Base-by-base conservation (phyloP, 164 flowering plant genomes). In the Magnolia changhungtana region DNA sequence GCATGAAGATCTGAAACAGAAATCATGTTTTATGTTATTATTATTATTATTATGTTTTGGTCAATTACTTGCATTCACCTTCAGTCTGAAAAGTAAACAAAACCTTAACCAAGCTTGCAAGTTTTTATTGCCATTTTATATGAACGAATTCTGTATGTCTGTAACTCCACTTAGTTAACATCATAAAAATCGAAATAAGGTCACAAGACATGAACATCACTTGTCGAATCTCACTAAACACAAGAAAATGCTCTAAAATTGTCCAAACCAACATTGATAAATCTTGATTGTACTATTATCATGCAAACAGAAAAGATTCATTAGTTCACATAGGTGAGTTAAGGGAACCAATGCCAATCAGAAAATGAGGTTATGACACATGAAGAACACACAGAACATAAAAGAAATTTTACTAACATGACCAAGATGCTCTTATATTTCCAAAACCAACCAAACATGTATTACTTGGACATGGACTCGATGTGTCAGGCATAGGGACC, bases 1-100 rank as follows among this genome's bases (percentile, higher is more conserved):
- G 19, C 8, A 37, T 16, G 66, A 27, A 73, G 69, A 71, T 75
- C 74, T 70, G 77, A 71, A 75, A 63, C 49, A 11, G 51, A 72
- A 50, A 23, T 18, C 14, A 21, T 21, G 4, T 71, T 49, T 20
- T 71, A 16, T 16, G 24, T 18, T 11, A 1, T 31, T 8, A 31
- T n/a, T 11, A 66, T 11, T 27, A 27, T 52, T 52, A 8, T 8
- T 8, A 52, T 52, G 9, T 52, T 52, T 13, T 55, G 13, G 18
- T 55, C 61, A 68, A 31, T 24, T 37, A 72, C 63, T 50, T 72
- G 59, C 50, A 31, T 16, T 13, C 71, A 18, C 63, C 21, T 29
- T 72, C 59, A 70, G 23, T 50, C 20, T 19, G 7, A 51, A 23
- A 51, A 20, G 19, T 27, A 16, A 11, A 5, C 29, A 72, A 23